Conservation (phyloP, 1,139 yeast genomes). For the Kurtzmaniella quercitrusa region DNA sequence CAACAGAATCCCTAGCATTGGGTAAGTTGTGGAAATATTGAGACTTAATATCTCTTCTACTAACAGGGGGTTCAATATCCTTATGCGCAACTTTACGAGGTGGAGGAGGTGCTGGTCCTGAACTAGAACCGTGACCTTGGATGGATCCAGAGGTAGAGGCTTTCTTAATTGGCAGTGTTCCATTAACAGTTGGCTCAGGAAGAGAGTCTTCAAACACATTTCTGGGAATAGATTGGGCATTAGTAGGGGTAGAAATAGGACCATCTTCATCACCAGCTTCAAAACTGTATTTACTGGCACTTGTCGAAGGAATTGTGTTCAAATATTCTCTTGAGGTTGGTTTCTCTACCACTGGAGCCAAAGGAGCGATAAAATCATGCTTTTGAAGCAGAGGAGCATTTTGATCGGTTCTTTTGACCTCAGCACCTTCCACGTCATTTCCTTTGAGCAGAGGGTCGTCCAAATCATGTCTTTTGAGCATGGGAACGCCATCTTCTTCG, state of each 20-base stretch:
- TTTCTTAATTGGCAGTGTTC: slow-evolving; percentile 6
- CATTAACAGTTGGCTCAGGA: slow-evolving; percentile 17
- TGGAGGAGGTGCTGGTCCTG: slow-evolving; percentile 67
- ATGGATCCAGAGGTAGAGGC: slow-evolving; percentile 5
- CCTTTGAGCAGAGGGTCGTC: slow-evolving; percentile 19
- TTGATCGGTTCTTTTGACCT: background rate
- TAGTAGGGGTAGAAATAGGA: slow-evolving; percentile 24
- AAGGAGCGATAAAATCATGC: slow-evolving; percentile 22
- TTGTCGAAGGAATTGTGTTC: slow-evolving; percentile 8
- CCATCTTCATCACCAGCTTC: slow-evolving; percentile 40
- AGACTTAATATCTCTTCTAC: slow-evolving; percentile 49
- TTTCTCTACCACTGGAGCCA: slow-evolving; percentile 4
- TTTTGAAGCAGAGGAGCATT: slow-evolving; percentile 27
- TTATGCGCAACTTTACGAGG: slow-evolving; percentile 52
- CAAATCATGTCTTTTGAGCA: slow-evolving; percentile 33
- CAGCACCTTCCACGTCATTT: slow-evolving; percentile 22
- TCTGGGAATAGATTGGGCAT: slow-evolving; percentile 14
- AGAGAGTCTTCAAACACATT: slow-evolving; percentile 12
- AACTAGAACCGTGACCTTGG: slow-evolving; percentile 3
- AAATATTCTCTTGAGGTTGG: slow-evolving; percentile 6
- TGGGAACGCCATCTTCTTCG: slow-evolving; percentile 21
- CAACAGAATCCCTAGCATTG: slow-evolving; percentile 34
- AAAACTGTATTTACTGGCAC: slow-evolving; percentile 35
- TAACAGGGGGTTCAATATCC: slow-evolving; percentile 4
- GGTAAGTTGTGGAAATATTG: slow-evolving; percentile 51